Conservation (phyloP, 257 asterid species). For the Petunia axillaris region DNA sequence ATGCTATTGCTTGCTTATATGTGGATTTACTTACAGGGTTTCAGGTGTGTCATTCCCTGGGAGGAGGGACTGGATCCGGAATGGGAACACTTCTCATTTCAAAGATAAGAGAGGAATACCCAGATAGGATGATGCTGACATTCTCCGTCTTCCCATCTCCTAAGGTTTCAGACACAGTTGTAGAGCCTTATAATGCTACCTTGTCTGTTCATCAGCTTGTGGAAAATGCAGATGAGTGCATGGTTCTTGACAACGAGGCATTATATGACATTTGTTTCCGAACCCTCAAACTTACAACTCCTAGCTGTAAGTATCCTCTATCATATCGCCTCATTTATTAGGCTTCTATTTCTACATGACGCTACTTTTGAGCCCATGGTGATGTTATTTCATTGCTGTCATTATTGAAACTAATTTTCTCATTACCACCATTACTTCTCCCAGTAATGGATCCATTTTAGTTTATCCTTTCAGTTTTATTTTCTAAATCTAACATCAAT, state of each 20-base stretch:
- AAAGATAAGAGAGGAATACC: slow-evolving; percentile 42
- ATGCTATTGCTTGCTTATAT: background rate
- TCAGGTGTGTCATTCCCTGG: slow-evolving; percentile 41
- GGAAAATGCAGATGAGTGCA: slow-evolving; percentile 44
- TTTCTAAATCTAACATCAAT: background rate
- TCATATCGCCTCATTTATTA: background rate
- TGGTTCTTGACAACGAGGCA: slow-evolving; percentile 35
- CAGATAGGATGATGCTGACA: slow-evolving; percentile 44
- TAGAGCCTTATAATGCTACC: slow-evolving; percentile 43
- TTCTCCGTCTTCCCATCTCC: slow-evolving; percentile 45
- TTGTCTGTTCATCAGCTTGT: slow-evolving; percentile 43
- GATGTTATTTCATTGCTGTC: background rate
- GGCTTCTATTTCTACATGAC: background rate
- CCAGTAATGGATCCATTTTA: background rate
- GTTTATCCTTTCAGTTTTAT: background rate
- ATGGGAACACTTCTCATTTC: slow-evolving; percentile 46
- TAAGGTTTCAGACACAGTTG: slow-evolving; percentile 41
- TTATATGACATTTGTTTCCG: slow-evolving; percentile 33
- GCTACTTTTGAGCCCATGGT: background rate
- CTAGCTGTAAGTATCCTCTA: slow-evolving; percentile 26
- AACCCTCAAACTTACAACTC: slow-evolving; percentile 33
- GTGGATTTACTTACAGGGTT: slow-evolving; percentile 20
- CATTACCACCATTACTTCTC: background rate
- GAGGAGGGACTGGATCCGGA: slow-evolving; percentile 47
- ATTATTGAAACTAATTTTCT: background rate